These are phyloP conservation scores for Psilocybe tampanensis DNA, from an alignment of 768 basidiomycete genomes.

Conservation along the genomic window DNA sequence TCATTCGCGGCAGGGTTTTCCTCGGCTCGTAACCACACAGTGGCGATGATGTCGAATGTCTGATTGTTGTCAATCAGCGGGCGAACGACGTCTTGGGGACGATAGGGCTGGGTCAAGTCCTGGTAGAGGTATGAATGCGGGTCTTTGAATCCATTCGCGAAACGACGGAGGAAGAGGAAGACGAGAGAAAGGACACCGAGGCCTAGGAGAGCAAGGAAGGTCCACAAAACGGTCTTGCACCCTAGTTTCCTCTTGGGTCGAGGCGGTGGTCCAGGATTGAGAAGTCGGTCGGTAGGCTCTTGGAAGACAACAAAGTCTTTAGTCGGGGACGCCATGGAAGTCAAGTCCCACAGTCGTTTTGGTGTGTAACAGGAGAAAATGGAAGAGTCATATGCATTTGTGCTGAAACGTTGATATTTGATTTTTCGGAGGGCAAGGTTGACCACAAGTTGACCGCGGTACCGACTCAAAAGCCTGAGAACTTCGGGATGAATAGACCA, in stretches of 20 bases:
- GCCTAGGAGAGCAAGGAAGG: too few species aligned
- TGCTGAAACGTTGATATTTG: too few species aligned
- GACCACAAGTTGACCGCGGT: too few species aligned
- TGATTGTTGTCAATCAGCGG: slow-evolving; percentile 18
- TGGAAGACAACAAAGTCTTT: too few species aligned
- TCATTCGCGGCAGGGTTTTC: neutral
- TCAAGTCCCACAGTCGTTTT: too few species aligned
- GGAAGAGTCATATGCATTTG: too few species aligned
- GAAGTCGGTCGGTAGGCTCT: neutral
- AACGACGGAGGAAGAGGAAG: neutral
- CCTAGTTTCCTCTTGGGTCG: neutral
- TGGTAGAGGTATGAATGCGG: slow-evolving; percentile 1
- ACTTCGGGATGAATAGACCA: too few species aligned
- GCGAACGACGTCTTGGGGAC: slow-evolving; percentile 14
- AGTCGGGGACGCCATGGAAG: too few species aligned
- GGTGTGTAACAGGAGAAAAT: too few species aligned
- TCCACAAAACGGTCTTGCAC: neutral
- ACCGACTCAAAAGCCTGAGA: too few species aligned
- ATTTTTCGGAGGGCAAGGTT: too few species aligned
- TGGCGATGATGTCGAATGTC: slow-evolving; percentile 20
- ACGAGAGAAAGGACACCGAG: neutral
- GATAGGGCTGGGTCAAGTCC: slow-evolving; percentile 2
- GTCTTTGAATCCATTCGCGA: neutral
- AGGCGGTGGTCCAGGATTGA: neutral
- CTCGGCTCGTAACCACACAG: slow-evolving; percentile 17